Conservation (phyloP, 257 asterid genomes). For the Prunella vulgaris region DNA sequence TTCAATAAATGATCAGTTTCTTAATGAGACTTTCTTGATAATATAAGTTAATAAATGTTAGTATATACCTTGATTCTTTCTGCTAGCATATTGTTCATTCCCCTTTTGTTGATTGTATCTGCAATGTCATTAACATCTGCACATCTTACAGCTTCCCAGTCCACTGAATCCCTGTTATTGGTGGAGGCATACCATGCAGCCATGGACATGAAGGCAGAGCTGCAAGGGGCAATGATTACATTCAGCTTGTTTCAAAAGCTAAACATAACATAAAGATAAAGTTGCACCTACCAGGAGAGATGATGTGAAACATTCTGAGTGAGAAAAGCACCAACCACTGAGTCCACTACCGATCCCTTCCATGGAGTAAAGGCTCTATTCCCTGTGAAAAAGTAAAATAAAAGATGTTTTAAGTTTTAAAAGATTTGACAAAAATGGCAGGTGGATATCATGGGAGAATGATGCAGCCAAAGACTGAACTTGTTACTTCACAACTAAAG, state of each 20-base stretch:
- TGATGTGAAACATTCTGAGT: constrained; percentile 76
- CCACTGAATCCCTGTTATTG: constrained; percentile 76
- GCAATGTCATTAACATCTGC: constrained; percentile 85
- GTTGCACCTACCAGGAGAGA: constrained; percentile 55
- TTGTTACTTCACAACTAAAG: neutral
- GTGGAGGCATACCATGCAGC: constrained; percentile 55
- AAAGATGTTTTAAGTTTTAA: constrained; percentile 6
- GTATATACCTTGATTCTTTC: constrained; percentile 75
- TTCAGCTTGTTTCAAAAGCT: constrained; percentile 5
- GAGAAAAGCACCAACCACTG: constrained; percentile 70
- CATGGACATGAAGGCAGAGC: constrained; percentile 74
- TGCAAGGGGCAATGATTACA: constrained; percentile 29
- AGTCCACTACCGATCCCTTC: constrained; percentile 87
- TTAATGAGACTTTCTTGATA: no score
- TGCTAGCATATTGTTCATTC: constrained; percentile 94
- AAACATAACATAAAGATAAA: constrained; percentile 2
- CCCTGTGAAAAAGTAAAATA: constrained; percentile 39
- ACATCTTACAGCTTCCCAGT: constrained; percentile 86
- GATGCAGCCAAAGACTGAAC: neutral
- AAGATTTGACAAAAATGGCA: constrained; percentile 10
- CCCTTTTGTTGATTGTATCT: constrained; percentile 77
- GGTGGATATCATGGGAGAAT: neutral
- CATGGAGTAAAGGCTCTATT: constrained; percentile 67
- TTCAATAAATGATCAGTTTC: constrained; percentile 23
- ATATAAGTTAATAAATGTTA: no score